Conservation (phyloP, 768 basidiomycete genomes). For the Termitomyces sp. region DNA sequence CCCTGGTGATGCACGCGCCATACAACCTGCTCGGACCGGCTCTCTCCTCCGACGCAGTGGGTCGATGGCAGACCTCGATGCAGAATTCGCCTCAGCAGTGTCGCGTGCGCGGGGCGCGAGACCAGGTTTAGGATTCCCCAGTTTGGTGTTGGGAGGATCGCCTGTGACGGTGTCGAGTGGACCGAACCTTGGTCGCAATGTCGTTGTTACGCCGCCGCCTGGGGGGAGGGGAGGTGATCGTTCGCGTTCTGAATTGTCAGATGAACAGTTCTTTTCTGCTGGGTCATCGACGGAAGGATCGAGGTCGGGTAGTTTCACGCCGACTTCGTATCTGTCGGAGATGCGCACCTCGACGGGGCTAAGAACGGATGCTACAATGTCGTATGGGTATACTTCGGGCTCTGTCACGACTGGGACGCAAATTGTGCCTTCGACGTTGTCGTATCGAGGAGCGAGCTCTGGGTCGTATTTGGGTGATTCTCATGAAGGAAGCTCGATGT, state of each 20-base stretch:
- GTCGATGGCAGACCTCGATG: conserved; percentile 73
- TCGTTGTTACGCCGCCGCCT: conserved; percentile 42
- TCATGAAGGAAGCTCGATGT: conserved; percentile 30
- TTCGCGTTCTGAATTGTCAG: conserved; percentile 24
- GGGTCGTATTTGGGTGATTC: conserved; percentile 58
- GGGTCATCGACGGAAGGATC: conserved; percentile 25
- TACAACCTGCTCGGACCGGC: conserved; percentile 54
- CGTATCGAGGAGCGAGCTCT: conserved; percentile 48
- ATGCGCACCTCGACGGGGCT: conserved; percentile 27
- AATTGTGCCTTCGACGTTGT: conserved; percentile 46
- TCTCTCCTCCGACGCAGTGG: conserved; percentile 54
- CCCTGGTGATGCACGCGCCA: conserved; percentile 69
- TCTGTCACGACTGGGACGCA: conserved; percentile 34
- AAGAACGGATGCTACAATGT: conserved; percentile 20
- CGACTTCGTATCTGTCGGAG: conserved; percentile 25
- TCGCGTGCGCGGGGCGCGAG: conserved; percentile 41
- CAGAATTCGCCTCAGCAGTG: conserved; percentile 46
- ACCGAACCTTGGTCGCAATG: conserved; percentile 41
- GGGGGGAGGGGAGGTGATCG: conserved; percentile 31
- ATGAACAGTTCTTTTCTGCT: conserved; percentile 39
- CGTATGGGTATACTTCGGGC: conserved; percentile 29
- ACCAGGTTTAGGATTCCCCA: conserved; percentile 32
- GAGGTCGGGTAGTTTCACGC: conserved; percentile 36
- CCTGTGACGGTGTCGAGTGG: conserved; percentile 76
- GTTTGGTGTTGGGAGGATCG: conserved; percentile 45